Base-by-base conservation (phyloP, 257 asterid species). In the Catharanthus roseus region DNA sequence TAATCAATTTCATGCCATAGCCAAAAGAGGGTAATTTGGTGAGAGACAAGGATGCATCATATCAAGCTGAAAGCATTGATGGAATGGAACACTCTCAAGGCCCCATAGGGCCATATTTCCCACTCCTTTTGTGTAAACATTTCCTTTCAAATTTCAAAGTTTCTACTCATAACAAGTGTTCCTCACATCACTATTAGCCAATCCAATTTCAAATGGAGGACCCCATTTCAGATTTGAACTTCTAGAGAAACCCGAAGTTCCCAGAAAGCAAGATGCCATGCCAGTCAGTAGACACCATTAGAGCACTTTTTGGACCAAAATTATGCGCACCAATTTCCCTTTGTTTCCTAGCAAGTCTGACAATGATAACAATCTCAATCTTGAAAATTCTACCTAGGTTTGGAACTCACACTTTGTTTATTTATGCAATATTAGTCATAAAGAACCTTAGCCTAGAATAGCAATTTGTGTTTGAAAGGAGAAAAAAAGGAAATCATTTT, bases 111-210 rank as follows among this genome's bases (percentile, higher is more conserved):
- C n/a, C n/a, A n/a, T n/a, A n/a, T n/a, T n/a, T n/a, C 23, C 54
- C 72, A 53, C 44, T 62, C 50, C 15, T 50, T 23, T 65, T 34
- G 73, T 71, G 82, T 74, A 85, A 77, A 86, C 79, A 64, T 80
- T 72, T 69, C 78, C 73, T 72, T 78, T 10, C 62, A 53, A 51
- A 7, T 49, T 62, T 49, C 72, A 31, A 63, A 63, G 29, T 58
- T 5, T n/a, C 38, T 66, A 58, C 69, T 83, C 76, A 84, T 81
- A 77, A 82, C 81, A 73, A 77, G 81, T 77, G 75, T 79, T 78
- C 81, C 75, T 71, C 44, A 67, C 68, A 49, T 76, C 77, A 75
- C 85, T 82, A 77, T 80, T 80, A 70, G 78, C 61, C 42, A 83
- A 82, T 77, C 86, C 86, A 41, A 50, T 58, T 64, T 45, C 31